Conservation (phyloP, 192 early-diverging fungal species). For the Coemansia sp. region DNA sequence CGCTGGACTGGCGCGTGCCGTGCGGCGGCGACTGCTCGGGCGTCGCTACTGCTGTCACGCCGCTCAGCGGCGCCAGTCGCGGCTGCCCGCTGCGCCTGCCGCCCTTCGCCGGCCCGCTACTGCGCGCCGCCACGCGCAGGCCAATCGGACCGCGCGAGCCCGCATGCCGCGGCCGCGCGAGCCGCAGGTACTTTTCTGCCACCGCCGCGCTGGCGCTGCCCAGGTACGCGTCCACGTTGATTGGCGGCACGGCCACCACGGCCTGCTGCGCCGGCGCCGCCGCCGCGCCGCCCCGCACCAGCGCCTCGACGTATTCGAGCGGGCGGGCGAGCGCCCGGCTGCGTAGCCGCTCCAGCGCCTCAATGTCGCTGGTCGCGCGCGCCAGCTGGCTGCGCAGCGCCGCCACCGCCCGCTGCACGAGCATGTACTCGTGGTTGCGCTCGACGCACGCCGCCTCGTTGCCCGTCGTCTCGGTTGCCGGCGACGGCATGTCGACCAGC, state of each 20-base stretch:
- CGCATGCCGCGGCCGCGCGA: neutral
- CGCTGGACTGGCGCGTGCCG: no score
- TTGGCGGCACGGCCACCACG: constrained; percentile 27
- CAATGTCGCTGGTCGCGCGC: constrained; percentile 45
- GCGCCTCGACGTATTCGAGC: constrained; percentile 27
- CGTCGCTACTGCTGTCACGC: constrained; percentile 36
- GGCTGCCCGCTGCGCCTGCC: constrained; percentile 7
- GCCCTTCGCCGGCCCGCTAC: constrained; percentile 2
- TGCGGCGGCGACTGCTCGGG: constrained; percentile 31
- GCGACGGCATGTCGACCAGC: neutral
- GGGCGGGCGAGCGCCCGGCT: constrained; percentile 25
- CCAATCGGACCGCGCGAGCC: neutral
- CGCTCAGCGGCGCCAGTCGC: constrained; percentile 22
- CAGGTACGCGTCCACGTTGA: constrained; percentile 34
- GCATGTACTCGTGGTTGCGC: constrained; percentile 47
- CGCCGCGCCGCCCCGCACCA: constrained; percentile 16
- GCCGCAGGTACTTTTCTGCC: constrained; percentile 10
- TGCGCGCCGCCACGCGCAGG: constrained; percentile 1
- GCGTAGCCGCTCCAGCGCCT: constrained; percentile 18
- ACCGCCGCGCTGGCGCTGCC: constrained; percentile 11
- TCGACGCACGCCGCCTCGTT: constrained; percentile 7
- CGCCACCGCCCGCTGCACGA: constrained; percentile 32
- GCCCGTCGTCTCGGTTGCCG: constrained; percentile 5
- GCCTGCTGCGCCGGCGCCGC: constrained; percentile 26
- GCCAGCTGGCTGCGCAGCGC: constrained; percentile 43